Evolutionary conservation across 352 stramenopile species (phyloP).

Genomic region (Globisporangium spiculum): DNA sequence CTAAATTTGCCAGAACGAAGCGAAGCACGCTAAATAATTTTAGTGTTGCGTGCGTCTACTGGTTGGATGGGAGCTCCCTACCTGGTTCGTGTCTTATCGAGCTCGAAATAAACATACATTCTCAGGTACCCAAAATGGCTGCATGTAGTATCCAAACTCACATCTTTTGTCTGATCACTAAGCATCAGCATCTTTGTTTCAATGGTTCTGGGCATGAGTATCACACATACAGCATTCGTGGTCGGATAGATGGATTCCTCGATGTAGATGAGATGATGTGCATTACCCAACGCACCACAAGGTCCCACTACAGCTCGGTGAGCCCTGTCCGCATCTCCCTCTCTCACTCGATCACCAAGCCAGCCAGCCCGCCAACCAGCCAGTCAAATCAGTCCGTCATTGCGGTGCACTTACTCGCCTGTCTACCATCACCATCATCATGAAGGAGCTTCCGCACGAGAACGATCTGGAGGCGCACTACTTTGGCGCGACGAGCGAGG

Average conservation of each 20-base stretch:
- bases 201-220: neutral
- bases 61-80: too few relatives aligned
- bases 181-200: neutral
- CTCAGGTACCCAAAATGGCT: too few relatives aligned
- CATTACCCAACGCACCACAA: neutral
- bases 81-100: too few relatives aligned
- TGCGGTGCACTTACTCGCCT: neutral
- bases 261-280: neutral
- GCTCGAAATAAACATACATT: too few relatives aligned
- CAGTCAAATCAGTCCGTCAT: neutral
- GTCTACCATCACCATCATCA: neutral
- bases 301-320: neutral
- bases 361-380: neutral
- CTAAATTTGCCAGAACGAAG: too few relatives aligned
- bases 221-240: neutral
- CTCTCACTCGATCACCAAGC: neutral
- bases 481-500: constrained; percentile 39
- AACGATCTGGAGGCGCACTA: constrained; percentile 25
- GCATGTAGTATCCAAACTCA: too few relatives aligned
- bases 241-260: neutral
- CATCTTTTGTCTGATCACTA: too few relatives aligned
- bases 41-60: too few relatives aligned
- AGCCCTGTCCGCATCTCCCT: neutral
- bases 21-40: too few relatives aligned
- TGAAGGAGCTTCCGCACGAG: constrained; percentile 25